These are phyloP conservation scores for Passalora sequoiae DNA, from an alignment of 2,329 filamentous ascomycete genomes.

Conservation along the genomic window DNA sequence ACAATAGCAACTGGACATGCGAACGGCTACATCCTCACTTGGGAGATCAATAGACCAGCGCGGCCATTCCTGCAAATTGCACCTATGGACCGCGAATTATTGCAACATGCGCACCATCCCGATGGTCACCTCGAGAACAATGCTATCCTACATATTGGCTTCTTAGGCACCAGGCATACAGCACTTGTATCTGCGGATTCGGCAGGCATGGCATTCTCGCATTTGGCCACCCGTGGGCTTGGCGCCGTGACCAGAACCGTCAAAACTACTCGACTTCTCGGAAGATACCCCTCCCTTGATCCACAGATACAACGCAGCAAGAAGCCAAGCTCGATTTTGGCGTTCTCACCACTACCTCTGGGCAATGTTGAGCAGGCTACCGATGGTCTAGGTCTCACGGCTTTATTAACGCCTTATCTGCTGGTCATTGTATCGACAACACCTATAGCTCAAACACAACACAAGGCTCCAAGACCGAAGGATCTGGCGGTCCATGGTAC, in stretches of 20 bases:
- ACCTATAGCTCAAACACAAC: constrained; percentile 90
- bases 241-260: constrained; percentile 79
- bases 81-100: constrained; percentile 59
- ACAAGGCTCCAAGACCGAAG: constrained; percentile 86
- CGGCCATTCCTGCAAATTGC: constrained; percentile 84
- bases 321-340: constrained; percentile 91
- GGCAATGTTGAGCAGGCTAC: constrained; percentile 90
- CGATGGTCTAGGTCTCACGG: constrained; percentile 83
- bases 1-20: constrained; percentile 87
- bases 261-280: constrained; percentile 84
- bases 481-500: constrained; percentile 85
- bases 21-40: constrained; percentile 89
- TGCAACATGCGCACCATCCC: constrained; percentile 58
- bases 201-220: constrained; percentile 95
- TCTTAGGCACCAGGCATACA: constrained; percentile 87
- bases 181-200: constrained; percentile 93
- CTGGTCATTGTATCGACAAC: constrained; percentile 97
- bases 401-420: constrained; percentile 91
- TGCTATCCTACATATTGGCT: constrained; percentile 84
- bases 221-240: constrained; percentile 85
- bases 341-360: constrained; percentile 81
- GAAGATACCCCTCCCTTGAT: constrained; percentile 74
- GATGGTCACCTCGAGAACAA: constrained; percentile 80
- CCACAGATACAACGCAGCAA: constrained; percentile 59
- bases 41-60: constrained; percentile 80